Evolutionary conservation across 257 asterid genomes (phyloP), one percentile per base, ranked within the genome.

Genomic region (Solanum rostratum): DNA sequence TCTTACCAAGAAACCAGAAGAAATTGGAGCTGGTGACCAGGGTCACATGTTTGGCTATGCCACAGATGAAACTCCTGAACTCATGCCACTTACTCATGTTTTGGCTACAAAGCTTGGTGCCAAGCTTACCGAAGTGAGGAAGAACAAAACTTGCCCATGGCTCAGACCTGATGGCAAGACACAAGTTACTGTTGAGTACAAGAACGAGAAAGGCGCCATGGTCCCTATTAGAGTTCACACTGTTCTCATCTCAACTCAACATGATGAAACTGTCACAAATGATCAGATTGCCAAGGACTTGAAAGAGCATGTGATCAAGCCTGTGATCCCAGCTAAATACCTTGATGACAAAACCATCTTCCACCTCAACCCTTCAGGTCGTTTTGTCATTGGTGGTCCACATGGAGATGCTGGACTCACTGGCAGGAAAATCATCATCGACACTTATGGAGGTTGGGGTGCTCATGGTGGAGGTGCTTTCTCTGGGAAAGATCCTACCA

Each of bases 31-130:
- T 81, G 97, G 97, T 30, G 97, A 91, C 85, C 97, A 93, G 53
- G 96, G 96, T 10, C 96, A 91, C 89, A 93, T 93, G 97, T 93
- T 93, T 69, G 97, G 97, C 15, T 93, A 93, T 80, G 97, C 97
- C 68, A 91, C 97, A 1, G 97, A 93, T 70, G 97, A 93, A 84
- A 93, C 97, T 3, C 94, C 95, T 29, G 95, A 93, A 89, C 91
- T 93, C 78, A 91, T 93, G 95, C 97, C 97, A 4, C 89, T 90
- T 46, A 90, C 97, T 65, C 96, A 93, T 63, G 95, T 91, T 87
- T 91, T 93, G 19, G 97, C 95, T 82, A 91, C 94, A 80, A 89
- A 93, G 87, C 94, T 93, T 20, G 97, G 92, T 2, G 95, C 97
- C 82, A 91, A 86, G 74, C 93, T 93, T 52, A 89, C 95, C 10